phyloP scores from a whole-genome alignment of 768 basidiomycete species.

The Leccinellum luteum region DNA sequence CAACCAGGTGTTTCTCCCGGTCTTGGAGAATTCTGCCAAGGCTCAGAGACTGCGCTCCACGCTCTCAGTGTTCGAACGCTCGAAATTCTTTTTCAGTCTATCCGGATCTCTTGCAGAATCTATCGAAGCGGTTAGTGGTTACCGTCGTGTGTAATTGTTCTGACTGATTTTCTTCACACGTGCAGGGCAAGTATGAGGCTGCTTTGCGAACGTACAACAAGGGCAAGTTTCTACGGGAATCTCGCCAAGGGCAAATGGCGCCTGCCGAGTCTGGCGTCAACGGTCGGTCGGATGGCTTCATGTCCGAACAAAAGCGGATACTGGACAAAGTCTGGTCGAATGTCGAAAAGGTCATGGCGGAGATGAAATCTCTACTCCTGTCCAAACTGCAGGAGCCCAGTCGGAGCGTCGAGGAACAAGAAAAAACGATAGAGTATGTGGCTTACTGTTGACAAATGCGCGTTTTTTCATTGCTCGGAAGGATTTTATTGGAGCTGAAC shows the following conservation, averaged over 20 bases:
- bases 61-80: slow-evolving; percentile 91
- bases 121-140: slow-evolving; percentile 72
- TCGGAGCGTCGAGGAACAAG: slow-evolving; percentile 87
- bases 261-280: slow-evolving; percentile 66
- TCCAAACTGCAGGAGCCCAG: slow-evolving; percentile 78
- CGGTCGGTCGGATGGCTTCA: slow-evolving; percentile 43
- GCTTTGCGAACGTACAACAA: slow-evolving; percentile 97
- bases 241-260: slow-evolving; percentile 82
- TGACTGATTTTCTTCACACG: neutral
- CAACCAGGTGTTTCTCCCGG: slow-evolving; percentile 93
- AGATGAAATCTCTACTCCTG: slow-evolving; percentile 78
- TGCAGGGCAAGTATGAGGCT: slow-evolving; percentile 87
- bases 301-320: slow-evolving; percentile 86
- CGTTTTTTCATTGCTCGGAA: slow-evolving; percentile 32
- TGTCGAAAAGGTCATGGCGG: slow-evolving; percentile 91
- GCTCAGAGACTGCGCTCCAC: slow-evolving; percentile 91
- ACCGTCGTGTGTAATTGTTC: neutral
- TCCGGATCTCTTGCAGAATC: slow-evolving; percentile 86
- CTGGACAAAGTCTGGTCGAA: slow-evolving; percentile 95
- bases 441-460: neutral
- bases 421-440: slow-evolving; percentile 91
- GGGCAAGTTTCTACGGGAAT: slow-evolving; percentile 86
- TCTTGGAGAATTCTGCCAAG: slow-evolving; percentile 93
- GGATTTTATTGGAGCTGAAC: slow-evolving; percentile 86
- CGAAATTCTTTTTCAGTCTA: slow-evolving; percentile 98